Conservation (phyloP, 2,329 filamentous ascomycete genomes). For the Atkinsonella texensis region DNA sequence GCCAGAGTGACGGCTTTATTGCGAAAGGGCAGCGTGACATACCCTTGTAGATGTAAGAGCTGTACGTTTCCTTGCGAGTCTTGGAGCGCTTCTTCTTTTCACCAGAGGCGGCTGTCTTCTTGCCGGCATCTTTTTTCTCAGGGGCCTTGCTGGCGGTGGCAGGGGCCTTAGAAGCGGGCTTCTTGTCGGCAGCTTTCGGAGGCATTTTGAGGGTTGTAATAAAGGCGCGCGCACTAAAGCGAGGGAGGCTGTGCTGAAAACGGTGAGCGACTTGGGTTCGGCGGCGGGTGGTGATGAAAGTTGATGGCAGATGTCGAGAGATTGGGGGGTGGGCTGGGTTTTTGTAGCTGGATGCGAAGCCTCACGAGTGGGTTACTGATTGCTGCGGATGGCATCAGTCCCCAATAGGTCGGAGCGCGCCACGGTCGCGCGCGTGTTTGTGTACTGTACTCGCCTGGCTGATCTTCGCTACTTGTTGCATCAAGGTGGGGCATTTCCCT, state of each 20-base stretch:
- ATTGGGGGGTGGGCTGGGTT: constrained; percentile 41
- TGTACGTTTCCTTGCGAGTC: constrained; percentile 99
- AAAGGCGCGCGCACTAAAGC: constrained; percentile 6
- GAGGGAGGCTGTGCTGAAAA: constrained; percentile 4
- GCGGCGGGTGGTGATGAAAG: constrained; percentile 26
- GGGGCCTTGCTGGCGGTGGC: constrained; percentile 55
- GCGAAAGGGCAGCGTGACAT: constrained; percentile 12
- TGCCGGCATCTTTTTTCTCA: constrained; percentile 99
- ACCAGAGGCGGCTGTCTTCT: constrained; percentile 94
- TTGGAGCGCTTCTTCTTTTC: constrained; percentile 99
- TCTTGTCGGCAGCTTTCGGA: constrained; percentile 97
- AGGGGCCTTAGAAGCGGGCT: constrained; percentile 95
- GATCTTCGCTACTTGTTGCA: constrained; percentile 2
- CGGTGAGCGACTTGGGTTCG: constrained; percentile 17
- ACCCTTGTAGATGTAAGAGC: constrained; percentile 99
- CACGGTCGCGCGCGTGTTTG: constrained; percentile 9
- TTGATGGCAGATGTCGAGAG: constrained; percentile 34
- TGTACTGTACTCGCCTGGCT: constrained; percentile 1
- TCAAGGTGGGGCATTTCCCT: constrained; percentile 3
- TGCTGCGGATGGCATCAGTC: constrained; percentile 19
- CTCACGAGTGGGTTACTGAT: constrained; percentile 46
- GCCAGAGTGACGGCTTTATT: not conserved
- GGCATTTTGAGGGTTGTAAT: constrained; percentile 59
- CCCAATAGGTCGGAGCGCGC: constrained; percentile 6
- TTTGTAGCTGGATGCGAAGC: constrained; percentile 49